Conservation (phyloP, 371 early-diverging fungal genomes). For the Globomyces sp. region DNA sequence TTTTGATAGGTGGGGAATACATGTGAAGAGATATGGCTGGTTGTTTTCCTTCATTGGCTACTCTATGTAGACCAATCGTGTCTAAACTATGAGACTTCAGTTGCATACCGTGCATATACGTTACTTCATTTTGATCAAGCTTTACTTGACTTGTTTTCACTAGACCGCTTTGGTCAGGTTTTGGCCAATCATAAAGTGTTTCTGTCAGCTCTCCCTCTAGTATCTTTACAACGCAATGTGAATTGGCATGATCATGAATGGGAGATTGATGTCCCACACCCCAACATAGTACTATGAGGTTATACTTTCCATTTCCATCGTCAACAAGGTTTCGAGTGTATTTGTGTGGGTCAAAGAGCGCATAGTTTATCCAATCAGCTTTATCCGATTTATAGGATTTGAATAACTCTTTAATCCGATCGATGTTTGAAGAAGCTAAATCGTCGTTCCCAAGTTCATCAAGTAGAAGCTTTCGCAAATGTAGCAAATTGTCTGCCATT, state of each 20-base stretch:
- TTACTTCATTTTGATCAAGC: slow-evolving; percentile 62
- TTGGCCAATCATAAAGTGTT: slow-evolving; percentile 77
- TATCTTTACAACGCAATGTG: slow-evolving; percentile 94
- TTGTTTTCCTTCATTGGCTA: slow-evolving; percentile 67
- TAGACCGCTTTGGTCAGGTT: slow-evolving; percentile 6
- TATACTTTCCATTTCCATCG: slow-evolving; percentile 90
- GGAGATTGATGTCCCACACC: slow-evolving; percentile 75
- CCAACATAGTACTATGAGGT: slow-evolving; percentile 91
- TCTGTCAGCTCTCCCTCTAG: slow-evolving; percentile 83
- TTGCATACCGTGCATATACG: slow-evolving; percentile 70
- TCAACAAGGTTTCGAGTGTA: slow-evolving; percentile 77
- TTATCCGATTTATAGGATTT: slow-evolving; percentile 59
- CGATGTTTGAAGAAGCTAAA: slow-evolving; percentile 60
- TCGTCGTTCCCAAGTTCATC: slow-evolving; percentile 51
- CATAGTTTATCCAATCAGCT: slow-evolving; percentile 74
- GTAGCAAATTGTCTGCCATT: too few relatives aligned
- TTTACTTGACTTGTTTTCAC: slow-evolving; percentile 49
- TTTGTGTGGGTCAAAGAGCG: slow-evolving; percentile 65
- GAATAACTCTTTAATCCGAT: slow-evolving; percentile 63
- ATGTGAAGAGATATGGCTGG: slow-evolving; percentile 87
- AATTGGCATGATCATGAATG: slow-evolving; percentile 90
- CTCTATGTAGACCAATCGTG: slow-evolving; percentile 84
- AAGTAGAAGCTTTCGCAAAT: slow-evolving; percentile 17
- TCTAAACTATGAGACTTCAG: slow-evolving; percentile 33
- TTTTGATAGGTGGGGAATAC: slow-evolving; percentile 86